Evolutionary conservation across 208 protist genomes (phyloP).

Genomic region (Acanthamoeba healyi): DNA sequence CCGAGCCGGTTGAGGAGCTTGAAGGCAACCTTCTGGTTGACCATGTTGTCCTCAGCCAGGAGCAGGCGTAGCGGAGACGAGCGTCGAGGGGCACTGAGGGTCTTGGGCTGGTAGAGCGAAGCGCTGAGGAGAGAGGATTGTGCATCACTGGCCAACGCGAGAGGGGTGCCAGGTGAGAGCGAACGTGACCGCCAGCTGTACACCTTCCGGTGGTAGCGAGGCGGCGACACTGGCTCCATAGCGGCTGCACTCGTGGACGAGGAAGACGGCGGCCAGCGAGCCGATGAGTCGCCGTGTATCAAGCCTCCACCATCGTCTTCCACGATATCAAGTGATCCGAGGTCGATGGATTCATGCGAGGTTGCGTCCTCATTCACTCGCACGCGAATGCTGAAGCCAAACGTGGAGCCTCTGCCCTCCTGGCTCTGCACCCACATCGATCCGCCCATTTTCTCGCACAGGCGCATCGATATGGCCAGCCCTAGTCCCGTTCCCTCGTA

Average conservation of each 20-base stretch:
- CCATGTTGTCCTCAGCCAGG: constrained; percentile 57
- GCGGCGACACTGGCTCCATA: not conserved
- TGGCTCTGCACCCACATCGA: constrained; percentile 57
- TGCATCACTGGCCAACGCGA: too few species aligned
- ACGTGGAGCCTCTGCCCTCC: constrained; percentile 52
- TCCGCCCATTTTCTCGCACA: constrained; percentile 74
- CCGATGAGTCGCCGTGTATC: too few species aligned
- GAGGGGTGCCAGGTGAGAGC: too few species aligned
- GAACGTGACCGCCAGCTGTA: too few species aligned
- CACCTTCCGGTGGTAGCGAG: too few species aligned
- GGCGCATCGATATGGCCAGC: constrained; percentile 42
- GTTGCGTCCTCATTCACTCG: not conserved
- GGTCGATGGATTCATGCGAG: not conserved
- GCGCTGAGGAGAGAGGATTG: not conserved
- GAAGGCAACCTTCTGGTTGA: constrained; percentile 73
- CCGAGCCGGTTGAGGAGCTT: constrained; percentile 48
- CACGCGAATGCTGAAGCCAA: not conserved
- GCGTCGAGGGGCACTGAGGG: not conserved
- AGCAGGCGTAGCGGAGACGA: constrained; percentile 1
- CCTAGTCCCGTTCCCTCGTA: constrained; percentile 78
- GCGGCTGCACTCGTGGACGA: not conserved
- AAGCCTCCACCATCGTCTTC: too few species aligned
- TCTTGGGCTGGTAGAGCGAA: not conserved
- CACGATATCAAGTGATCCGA: too few species aligned
- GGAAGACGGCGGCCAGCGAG: not conserved